Conservation (phyloP, 83 land plant species). For the Picea abies region DNA sequence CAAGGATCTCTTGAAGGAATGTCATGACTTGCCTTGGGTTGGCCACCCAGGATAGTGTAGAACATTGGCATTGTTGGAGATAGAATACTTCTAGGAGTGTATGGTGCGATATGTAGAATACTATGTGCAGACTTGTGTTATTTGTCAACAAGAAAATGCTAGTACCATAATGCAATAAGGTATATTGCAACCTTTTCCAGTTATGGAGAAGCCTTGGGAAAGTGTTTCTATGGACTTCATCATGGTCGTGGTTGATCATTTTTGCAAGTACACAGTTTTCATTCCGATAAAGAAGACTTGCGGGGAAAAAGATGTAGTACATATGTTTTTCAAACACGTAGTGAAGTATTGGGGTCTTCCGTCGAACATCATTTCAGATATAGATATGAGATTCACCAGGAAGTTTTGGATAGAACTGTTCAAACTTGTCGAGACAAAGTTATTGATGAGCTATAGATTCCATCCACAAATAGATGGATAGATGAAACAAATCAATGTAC, state of each 20-base stretch:
- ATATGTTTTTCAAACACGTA: too few species aligned
- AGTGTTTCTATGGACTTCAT: slow-evolving; percentile 22
- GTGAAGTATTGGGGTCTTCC: neutral
- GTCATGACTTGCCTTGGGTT: slow-evolving; percentile 1
- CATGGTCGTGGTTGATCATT: neutral
- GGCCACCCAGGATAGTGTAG: slow-evolving; percentile 12
- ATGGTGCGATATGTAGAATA: slow-evolving; percentile 15
- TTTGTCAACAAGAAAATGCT: slow-evolving; percentile 32
- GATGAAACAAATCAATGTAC: too few species aligned
- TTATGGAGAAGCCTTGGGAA: slow-evolving; percentile 12
- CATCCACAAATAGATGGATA: too few species aligned
- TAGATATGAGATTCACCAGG: too few species aligned
- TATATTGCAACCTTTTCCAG: slow-evolving; percentile 11
- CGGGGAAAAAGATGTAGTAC: too few species aligned
- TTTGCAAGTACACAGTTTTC: too few species aligned
- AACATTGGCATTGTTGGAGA: neutral
- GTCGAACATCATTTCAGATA: neutral
- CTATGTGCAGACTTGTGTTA: slow-evolving; percentile 12
- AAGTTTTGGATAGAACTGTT: too few species aligned
- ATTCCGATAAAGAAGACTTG: too few species aligned
- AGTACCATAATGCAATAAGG: neutral
- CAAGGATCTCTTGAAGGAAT: too few species aligned
- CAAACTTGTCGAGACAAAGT: too few species aligned
- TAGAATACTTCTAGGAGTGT: slow-evolving; percentile 19
- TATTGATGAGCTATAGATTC: too few species aligned